Evolutionary conservation across 2,329 filamentous ascomycete genomes (phyloP), one percentile per base, ranked within the genome.

Genomic region (Alternaria viburni): DNA sequence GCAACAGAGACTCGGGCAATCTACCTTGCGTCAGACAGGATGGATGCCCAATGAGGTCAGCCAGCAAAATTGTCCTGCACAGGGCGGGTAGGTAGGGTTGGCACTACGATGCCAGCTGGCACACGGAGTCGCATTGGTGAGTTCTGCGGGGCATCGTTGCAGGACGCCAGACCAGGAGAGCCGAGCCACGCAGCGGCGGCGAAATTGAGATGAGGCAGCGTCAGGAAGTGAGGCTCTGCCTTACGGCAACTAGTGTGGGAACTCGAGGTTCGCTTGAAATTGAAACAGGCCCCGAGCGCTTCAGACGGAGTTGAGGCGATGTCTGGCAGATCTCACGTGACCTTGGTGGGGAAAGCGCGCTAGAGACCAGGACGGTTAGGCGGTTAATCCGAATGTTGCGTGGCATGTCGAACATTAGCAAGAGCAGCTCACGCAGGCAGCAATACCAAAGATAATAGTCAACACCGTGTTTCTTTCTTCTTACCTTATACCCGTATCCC

Each of bases 371-470:
- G 41, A 6, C 56, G 46, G 67, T 28, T 63, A 64, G 65, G 44
- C 54, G 52, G 64, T 59, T 69, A 69, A 69, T 71, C 66, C 68
- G 61, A 63, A 63, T 63, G 70, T 67, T 73, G 69, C 70, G 70
- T 71, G 74, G 71, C 76, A 78, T 72, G 73, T 77, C 74, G 72
- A 76, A 77, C 73, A 76, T 75, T 74, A 71, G 72, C 70, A 69
- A 72, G 67, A 70, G 69, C 69, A 76, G 69, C 71, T 70, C 65
- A 65, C 61, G 69, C 68, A 72, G 69, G 68, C 72, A 72, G 71
- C 75, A 73, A 59, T 62, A 69, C 61, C 63, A 62, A 58, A 54
- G 50, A 59, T 59, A 54, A 62, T 66, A 57, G 64, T 45, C 71
- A 59, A 68, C 73, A 65, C 63, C 62, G 65, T 69, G 61, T 69